Conservation (phyloP, 495 filamentous ascomycete genomes). For the Penicillium arizonense region DNA sequence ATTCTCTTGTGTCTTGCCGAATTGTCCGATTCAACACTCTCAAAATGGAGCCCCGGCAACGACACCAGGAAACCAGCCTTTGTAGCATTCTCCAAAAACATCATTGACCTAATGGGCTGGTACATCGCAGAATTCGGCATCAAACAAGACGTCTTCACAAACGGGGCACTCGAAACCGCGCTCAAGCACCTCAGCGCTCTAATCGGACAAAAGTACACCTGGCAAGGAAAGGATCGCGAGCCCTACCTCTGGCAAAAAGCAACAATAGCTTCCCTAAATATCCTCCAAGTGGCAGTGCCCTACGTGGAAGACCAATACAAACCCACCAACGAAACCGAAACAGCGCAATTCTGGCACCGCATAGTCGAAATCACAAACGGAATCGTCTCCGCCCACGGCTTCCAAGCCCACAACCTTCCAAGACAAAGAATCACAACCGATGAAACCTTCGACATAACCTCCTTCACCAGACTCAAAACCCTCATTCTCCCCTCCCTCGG, state of each 20-base stretch:
- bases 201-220: conserved; percentile 73
- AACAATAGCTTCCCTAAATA: conserved; percentile 62
- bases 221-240: conserved; percentile 56
- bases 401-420: conserved; percentile 27
- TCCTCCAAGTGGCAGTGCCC: conserved; percentile 66
- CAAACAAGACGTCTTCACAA: conserved; percentile 63
- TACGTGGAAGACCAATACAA: conserved; percentile 54
- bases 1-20: conserved; percentile 67
- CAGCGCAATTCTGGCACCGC: conserved; percentile 40
- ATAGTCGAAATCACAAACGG: conserved; percentile 40
- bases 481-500: conserved; percentile 78
- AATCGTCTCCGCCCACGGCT: conserved; percentile 39
- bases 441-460: conserved; percentile 75
- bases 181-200: conserved; percentile 64
- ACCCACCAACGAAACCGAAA: conserved; percentile 24
- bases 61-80: conserved; percentile 63
- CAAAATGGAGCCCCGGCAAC: conserved; percentile 39
- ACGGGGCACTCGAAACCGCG: conserved; percentile 56
- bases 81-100: conserved; percentile 78
- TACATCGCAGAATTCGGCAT: conserved; percentile 62
- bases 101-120: conserved; percentile 66
- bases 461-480: conserved; percentile 64
- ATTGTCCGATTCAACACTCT: conserved; percentile 61
- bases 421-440: conserved; percentile 32
- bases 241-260: conserved; percentile 75